These are phyloP conservation scores for Penicillium sp. DNA, from an alignment of 2,329 filamentous ascomycete species.

Conservation along the genomic window DNA sequence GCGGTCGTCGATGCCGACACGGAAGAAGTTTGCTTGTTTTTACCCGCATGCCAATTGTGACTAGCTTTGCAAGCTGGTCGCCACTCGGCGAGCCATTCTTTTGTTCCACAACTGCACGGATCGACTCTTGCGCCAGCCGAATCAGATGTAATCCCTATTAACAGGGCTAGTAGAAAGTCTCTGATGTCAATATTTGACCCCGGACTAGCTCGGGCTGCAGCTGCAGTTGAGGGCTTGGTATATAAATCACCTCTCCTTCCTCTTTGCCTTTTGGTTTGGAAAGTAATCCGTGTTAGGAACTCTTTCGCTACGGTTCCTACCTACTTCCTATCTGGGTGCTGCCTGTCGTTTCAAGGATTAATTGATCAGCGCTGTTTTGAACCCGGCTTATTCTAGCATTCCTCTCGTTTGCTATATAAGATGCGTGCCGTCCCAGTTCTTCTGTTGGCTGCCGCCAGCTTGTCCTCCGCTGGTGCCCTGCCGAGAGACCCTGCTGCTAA, in stretches of 20 bases:
- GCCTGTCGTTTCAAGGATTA: conserved; percentile 22
- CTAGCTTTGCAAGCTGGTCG: conserved; percentile 10
- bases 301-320: conserved; percentile 47
- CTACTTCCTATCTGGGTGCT: not conserved
- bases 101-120: conserved; percentile 6
- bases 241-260: conserved; percentile 12
- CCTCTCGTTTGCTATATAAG: conserved; percentile 13
- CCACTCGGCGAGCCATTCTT: conserved; percentile 9
- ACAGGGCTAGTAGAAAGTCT: not conserved
- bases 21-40: not conserved
- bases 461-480: conserved; percentile 18
- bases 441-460: conserved; percentile 17
- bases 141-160: conserved; percentile 1
- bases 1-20: conserved; percentile 6
- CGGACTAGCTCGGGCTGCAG: not conserved
- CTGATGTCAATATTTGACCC: conserved; percentile 3
- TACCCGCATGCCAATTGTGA: conserved; percentile 3
- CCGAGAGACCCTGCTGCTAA: conserved; percentile 13
- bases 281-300: conserved; percentile 29
- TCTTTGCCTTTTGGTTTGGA: conserved; percentile 1
- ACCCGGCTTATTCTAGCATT: conserved; percentile 1
- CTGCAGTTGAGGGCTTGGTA: not conserved
- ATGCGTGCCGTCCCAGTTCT: conserved; percentile 19
- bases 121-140: conserved; percentile 2
- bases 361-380: not conserved